phyloP scores from a whole-genome alignment of 164 flowering plant genomes.

The Liquidambar formosana region DNA sequence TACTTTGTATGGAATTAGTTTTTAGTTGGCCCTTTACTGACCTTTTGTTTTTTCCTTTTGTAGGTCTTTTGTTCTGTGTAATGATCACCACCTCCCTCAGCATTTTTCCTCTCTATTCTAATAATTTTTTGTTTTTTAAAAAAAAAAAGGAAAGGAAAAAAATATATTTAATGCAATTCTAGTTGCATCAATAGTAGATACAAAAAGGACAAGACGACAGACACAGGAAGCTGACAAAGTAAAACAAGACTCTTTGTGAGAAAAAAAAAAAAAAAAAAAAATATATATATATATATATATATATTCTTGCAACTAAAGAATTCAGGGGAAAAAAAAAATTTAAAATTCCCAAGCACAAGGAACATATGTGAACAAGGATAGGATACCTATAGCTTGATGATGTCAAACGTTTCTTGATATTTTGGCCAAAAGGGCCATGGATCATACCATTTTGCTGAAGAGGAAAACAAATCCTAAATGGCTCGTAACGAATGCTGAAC shows the following conservation, averaged over 20 bases:
- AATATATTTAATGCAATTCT: no score
- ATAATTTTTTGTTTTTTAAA: no score
- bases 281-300: no score
- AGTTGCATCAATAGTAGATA: neutral
- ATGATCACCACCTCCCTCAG: no score
- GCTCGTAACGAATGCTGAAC: neutral
- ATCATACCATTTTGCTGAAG: neutral
- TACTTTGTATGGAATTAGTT: no score
- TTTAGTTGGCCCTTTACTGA: no score
- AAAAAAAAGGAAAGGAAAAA: no score
- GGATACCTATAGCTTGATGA: no score
- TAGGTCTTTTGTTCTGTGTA: no score
- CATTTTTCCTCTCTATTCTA: no score
- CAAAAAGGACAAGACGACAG: neutral
- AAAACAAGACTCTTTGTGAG: neutral
- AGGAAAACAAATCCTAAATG: neutral
- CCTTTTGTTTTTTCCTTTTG: no score
- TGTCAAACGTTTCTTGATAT: neutral
- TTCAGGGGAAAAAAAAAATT: neutral
- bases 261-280: neutral
- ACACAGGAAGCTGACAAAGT: neutral
- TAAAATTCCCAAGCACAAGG: neutral
- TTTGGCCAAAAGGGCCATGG: neutral
- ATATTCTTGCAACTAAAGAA: neutral
- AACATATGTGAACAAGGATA: no score